Evolutionary conservation across 2,329 filamentous ascomycete species (phyloP).

Genomic region (Ilyonectria destructans): DNA sequence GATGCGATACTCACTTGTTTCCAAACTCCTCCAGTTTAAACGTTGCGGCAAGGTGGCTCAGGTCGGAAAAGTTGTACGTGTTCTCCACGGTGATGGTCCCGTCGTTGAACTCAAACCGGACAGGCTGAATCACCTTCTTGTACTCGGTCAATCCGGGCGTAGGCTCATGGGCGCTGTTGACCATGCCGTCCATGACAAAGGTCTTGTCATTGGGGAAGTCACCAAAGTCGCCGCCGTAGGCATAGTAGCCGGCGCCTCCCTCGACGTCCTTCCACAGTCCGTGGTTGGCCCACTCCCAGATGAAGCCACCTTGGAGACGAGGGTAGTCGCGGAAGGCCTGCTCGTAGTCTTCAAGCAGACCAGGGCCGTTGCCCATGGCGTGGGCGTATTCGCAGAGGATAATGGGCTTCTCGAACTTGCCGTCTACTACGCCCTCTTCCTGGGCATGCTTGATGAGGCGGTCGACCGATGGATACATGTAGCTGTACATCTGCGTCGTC

Average conservation of each 20-base stretch:
- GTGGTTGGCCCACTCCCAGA: conserved; percentile 79
- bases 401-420: conserved; percentile 70
- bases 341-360: conserved; percentile 79
- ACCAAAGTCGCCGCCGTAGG: conserved; percentile 75
- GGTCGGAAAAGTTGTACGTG: conserved; percentile 64
- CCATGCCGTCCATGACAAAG: conserved; percentile 76
- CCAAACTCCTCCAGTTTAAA: conserved; percentile 63
- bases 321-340: conserved; percentile 74
- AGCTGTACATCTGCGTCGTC: conserved; percentile 76
- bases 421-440: conserved; percentile 62
- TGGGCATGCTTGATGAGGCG: conserved; percentile 64
- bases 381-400: conserved; percentile 73
- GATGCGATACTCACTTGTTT: conserved; percentile 55
- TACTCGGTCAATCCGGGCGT: conserved; percentile 71
- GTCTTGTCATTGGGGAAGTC: conserved; percentile 73
- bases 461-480: conserved; percentile 76
- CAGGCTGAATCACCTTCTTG: conserved; percentile 72
- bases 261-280: conserved; percentile 66
- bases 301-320: conserved; percentile 76
- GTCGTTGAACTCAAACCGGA: conserved; percentile 59
- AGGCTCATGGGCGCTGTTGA: conserved; percentile 68
- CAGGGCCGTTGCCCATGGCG: conserved; percentile 84
- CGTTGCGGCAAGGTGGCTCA: conserved; percentile 60
- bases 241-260: conserved; percentile 69
- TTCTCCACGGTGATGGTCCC: conserved; percentile 62